Base-by-base conservation (phyloP, 805 yeast species). In the Yarrowia sp. region DNA sequence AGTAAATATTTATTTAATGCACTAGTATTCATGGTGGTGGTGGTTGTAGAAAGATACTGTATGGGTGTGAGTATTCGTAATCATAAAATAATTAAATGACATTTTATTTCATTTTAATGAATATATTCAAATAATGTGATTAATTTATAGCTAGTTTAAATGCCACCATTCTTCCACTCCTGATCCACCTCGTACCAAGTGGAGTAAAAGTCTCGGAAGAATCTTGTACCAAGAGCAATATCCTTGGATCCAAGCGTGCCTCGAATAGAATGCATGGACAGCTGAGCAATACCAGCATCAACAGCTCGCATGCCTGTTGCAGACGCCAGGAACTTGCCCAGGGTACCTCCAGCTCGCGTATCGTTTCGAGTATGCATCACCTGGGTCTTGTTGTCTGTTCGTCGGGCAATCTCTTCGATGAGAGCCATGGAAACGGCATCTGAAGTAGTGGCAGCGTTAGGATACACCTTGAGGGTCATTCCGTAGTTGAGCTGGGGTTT, bases 321-420 rank as follows among this genome's bases (percentile, higher is more conserved):
- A 8, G 77, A 68, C 15, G 78, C 71, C 8, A 80, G 73, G 70
- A 80, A 74, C 75, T 87, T 97, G 0, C 97, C 97, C 74, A 92
- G 90, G 34, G 97, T 91, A 46, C 96, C 96, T 39, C 97, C 97
- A 0, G 92, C 87, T 75, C 95, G 85, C 15, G 90, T 84, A 76
- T 88, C 93, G 78, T 92, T 91, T 77, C 95, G 85, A 76, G 90
- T 89, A 75, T 91, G 97, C 86, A 91, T 91, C 78, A 74, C 87
- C 79, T 92, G 97, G 36, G 91, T 71, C 66, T 80, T 78, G 75
- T 89, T 92, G 63, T 82, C 88, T 70, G 90, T 87, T 66, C 79
- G 75, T 68, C 84, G 79, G 2, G 92, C 96, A 70, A 91, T 75
- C 73, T 88, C 88, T 76, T 89, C 90, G 58, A 86, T 81, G 61